Percentiles rank a stretch among this genome's conserved stretches.
Evolutionary conservation across 2,329 filamentous ascomycete species (phyloP).

Genomic region (Alternaria arborescens): DNA sequence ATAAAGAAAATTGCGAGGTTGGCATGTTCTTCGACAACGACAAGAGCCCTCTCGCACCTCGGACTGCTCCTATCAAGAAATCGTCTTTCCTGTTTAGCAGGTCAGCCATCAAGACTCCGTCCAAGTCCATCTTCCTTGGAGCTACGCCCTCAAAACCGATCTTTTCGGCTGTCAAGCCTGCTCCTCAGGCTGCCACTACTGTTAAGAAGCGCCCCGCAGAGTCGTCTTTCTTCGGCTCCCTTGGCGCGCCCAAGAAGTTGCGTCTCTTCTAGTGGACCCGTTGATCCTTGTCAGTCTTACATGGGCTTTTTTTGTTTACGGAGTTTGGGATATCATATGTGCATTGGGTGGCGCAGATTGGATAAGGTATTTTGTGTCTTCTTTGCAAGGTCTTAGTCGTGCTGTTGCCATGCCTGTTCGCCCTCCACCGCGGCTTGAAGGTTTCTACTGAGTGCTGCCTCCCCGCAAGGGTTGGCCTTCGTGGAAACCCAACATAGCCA

Average conservation of each 20-base stretch:
- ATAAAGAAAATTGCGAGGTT: conserved; percentile 50
- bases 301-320: conserved; percentile 4
- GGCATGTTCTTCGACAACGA: conserved; percentile 54
- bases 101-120: conserved; percentile 62
- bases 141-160: conserved; percentile 34
- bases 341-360: neutral
- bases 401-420: neutral
- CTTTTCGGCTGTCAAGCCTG: conserved; percentile 28
- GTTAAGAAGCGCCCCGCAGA: conserved; percentile 34
- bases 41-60: conserved; percentile 53
- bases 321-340: conserved; percentile 7
- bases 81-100: conserved; percentile 38
- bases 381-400: conserved; percentile 2
- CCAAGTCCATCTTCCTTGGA: conserved; percentile 55
- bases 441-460: conserved; percentile 28
- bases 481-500: conserved; percentile 29
- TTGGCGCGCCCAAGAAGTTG: conserved; percentile 39
- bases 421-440: conserved; percentile 28
- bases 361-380: conserved; percentile 1
- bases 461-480: conserved; percentile 27
- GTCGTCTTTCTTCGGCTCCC: conserved; percentile 26
- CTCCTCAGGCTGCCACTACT: conserved; percentile 23
- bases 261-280: conserved; percentile 26
- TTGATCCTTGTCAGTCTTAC: neutral
- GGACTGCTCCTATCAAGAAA: conserved; percentile 42